Evolutionary conservation across 1,139 yeast genomes (phyloP).

Genomic region (Hansenula lynferdii): DNA sequence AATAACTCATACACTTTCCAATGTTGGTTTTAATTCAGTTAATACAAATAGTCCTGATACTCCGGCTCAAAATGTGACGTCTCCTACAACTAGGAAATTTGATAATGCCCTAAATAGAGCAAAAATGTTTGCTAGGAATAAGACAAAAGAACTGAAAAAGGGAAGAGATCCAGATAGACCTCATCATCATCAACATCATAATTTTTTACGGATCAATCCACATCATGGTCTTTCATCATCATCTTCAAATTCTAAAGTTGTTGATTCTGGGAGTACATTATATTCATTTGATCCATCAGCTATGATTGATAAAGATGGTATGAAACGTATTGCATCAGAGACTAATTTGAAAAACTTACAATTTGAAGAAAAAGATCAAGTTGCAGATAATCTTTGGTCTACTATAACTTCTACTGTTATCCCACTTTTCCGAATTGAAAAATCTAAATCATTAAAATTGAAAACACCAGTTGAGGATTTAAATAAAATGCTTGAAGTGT

Average conservation of each 20-base stretch:
- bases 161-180: conserved; percentile 9
- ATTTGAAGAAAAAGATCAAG: conserved; percentile 40
- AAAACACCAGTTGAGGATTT: conserved; percentile 53
- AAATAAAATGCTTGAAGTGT: conserved; percentile 43
- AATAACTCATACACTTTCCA: conserved; percentile 19
- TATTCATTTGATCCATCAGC: conserved; percentile 41
- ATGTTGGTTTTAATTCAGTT: conserved; percentile 20
- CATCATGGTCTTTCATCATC: conserved; percentile 36
- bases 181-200: conserved; percentile 31
- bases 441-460: conserved; percentile 20
- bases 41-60: conserved; percentile 3
- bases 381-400: conserved; percentile 45
- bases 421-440: conserved; percentile 46
- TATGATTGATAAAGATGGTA: conserved; percentile 25
- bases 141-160: conserved; percentile 19
- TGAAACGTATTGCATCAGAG: conserved; percentile 23
- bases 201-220: conserved; percentile 32
- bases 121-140: conserved; percentile 20
- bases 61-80: not conserved
- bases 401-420: conserved; percentile 36
- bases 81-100: conserved; percentile 13
- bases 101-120: conserved; percentile 20
- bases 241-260: conserved; percentile 41
- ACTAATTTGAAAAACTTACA: conserved; percentile 26
- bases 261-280: conserved; percentile 37